phyloP scores from a whole-genome alignment of 2,329 filamentous ascomycete genomes.

The Penicillium sp. region DNA sequence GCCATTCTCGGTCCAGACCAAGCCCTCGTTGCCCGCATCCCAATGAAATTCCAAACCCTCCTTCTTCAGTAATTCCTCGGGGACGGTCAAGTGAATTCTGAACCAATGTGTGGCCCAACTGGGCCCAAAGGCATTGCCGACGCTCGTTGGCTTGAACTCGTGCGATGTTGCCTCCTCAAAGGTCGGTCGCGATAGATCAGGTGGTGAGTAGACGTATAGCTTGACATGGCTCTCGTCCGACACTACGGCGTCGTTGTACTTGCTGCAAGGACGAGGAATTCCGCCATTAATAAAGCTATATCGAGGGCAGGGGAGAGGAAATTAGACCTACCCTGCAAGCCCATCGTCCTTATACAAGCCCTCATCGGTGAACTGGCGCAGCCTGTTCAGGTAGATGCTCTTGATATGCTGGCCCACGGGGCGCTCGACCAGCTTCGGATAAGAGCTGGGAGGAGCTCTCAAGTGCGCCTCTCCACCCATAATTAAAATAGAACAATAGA shows the following conservation, averaged over 20 bases:
- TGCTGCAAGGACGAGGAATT: slow-evolving; percentile 44
- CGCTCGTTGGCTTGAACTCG: slow-evolving; percentile 67
- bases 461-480: slow-evolving; percentile 38
- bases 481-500: background rate
- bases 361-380: slow-evolving; percentile 71
- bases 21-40: slow-evolving; percentile 91
- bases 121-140: slow-evolving; percentile 80
- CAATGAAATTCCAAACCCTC: slow-evolving; percentile 91
- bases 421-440: slow-evolving; percentile 48
- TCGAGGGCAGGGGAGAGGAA: slow-evolving; percentile 7
- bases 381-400: slow-evolving; percentile 78
- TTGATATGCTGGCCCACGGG: slow-evolving; percentile 75
- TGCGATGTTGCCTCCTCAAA: slow-evolving; percentile 81
- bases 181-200: slow-evolving; percentile 70
- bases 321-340: slow-evolving; percentile 59
- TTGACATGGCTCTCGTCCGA: slow-evolving; percentile 74
- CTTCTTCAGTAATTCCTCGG: slow-evolving; percentile 66
- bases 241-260: slow-evolving; percentile 65
- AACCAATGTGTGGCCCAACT: slow-evolving; percentile 99
- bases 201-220: slow-evolving; percentile 81
- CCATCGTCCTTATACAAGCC: slow-evolving; percentile 78
- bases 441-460: slow-evolving; percentile 33
- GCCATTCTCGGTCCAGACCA: slow-evolving; percentile 90
- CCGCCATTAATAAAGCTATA: slow-evolving; percentile 4
- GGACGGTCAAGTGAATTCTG: slow-evolving; percentile 74